Conservation (phyloP, 2,329 filamentous ascomycete genomes). For the Colletotrichum zoysiae region DNA sequence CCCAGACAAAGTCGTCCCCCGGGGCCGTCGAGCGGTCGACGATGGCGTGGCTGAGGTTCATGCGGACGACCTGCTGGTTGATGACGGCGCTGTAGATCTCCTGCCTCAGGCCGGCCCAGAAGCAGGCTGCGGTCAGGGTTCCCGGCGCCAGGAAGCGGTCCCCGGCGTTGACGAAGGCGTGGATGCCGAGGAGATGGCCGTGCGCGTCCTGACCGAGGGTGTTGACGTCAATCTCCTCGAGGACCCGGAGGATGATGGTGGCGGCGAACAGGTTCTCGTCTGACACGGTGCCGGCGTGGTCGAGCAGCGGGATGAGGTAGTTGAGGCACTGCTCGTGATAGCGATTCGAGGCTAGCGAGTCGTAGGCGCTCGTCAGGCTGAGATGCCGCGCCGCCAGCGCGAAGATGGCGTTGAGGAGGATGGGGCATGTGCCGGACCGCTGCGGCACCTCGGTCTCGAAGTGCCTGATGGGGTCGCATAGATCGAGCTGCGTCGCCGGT, state of each 20-base stretch:
- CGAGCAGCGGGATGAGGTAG: constrained; percentile 61
- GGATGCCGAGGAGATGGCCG: constrained; percentile 60
- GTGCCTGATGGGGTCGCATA: constrained; percentile 57
- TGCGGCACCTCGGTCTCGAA: constrained; percentile 68
- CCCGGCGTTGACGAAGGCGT: constrained; percentile 60
- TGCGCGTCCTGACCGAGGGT: constrained; percentile 59
- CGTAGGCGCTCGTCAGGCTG: constrained; percentile 61
- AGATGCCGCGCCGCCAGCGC: constrained; percentile 68
- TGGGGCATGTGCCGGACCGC: constrained; percentile 62
- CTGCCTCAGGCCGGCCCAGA: constrained; percentile 70
- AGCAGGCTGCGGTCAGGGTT: constrained; percentile 64
- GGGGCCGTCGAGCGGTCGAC: constrained; percentile 63
- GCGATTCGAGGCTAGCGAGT: constrained; percentile 61
- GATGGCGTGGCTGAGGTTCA: constrained; percentile 62
- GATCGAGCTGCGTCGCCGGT: constrained; percentile 53
- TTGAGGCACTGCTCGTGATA: constrained; percentile 68
- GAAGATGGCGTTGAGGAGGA: constrained; percentile 68
- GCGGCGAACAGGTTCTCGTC: constrained; percentile 69
- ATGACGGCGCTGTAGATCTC: constrained; percentile 70
- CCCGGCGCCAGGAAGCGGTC: constrained; percentile 49
- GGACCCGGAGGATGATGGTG: constrained; percentile 67
- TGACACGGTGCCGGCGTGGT: constrained; percentile 52
- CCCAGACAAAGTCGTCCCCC: constrained; percentile 67
- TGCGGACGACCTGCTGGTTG: constrained; percentile 60
- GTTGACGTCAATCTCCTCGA: constrained; percentile 65